Evolutionary conservation across 441 rosid species (phyloP).

Genomic region (Adansonia rubrostipa): DNA sequence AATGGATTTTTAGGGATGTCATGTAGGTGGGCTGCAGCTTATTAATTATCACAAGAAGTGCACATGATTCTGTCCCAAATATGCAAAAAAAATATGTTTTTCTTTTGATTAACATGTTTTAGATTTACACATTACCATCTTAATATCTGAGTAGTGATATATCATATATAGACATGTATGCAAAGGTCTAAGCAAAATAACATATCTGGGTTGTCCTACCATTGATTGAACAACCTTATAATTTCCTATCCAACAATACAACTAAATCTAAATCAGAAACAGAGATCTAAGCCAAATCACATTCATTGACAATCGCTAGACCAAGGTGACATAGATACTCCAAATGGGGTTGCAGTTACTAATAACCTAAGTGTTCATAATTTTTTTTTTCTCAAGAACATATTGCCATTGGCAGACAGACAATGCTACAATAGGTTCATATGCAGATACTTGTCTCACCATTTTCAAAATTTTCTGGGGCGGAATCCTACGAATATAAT

Average conservation of each 20-base stretch:
- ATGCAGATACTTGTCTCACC: not conserved
- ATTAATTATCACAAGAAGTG: not conserved
- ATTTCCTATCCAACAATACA: not conserved
- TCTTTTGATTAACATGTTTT: not conserved
- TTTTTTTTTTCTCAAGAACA: not conserved
- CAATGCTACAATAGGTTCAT: not conserved
- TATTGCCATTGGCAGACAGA: not conserved
- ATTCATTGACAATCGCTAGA: not conserved
- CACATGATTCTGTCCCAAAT: not conserved
- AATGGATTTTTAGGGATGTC: not conserved
- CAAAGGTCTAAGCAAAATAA: not conserved
- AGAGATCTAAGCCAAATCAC: not conserved
- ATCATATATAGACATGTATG: not conserved
- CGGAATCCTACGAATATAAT: not conserved
- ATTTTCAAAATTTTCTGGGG: not conserved
- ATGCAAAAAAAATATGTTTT: no score
- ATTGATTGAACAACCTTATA: not conserved
- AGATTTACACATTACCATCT: not conserved
- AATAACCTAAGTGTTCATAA: not conserved
- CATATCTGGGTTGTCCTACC: not conserved
- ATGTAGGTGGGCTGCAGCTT: not conserved
- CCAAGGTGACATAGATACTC: not conserved
- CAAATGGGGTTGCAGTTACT: not conserved
- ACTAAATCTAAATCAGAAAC: slow-evolving; percentile 3
- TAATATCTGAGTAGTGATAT: not conserved